Conservation (phyloP, 805 yeast species). For the Candida suzukii region DNA sequence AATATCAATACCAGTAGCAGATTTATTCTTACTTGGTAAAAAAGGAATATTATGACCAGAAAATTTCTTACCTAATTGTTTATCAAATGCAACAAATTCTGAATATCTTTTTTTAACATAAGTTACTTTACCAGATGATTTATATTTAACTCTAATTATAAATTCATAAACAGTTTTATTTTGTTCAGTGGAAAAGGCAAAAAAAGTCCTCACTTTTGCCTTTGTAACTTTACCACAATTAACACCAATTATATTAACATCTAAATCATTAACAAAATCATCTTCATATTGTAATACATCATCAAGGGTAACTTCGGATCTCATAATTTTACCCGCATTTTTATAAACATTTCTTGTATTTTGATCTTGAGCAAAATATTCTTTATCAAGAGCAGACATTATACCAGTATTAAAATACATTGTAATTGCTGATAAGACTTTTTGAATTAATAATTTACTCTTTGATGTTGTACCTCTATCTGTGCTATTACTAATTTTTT, state of each 20-base stretch:
- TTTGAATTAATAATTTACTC: constrained; percentile 52
- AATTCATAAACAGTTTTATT: constrained; percentile 32
- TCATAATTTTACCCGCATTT: constrained; percentile 22
- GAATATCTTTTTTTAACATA: constrained; percentile 58
- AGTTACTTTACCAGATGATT: constrained; percentile 26
- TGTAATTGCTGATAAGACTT: constrained; percentile 54
- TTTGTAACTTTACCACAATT: constrained; percentile 24
- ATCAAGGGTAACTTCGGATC: constrained; percentile 11
- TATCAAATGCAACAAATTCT: constrained; percentile 58
- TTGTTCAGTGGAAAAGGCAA: constrained; percentile 4
- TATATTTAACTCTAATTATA: constrained; percentile 37
- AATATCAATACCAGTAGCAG: not conserved
- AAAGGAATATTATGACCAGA: constrained; percentile 59
- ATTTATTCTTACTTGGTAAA: constrained; percentile 21
- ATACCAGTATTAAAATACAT: constrained; percentile 72
- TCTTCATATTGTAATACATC: constrained; percentile 21
- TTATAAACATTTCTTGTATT: constrained; percentile 31
- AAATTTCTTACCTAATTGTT: constrained; percentile 41
- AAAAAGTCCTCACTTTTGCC: constrained; percentile 6
- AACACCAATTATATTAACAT: constrained; percentile 66
- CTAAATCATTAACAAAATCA: constrained; percentile 47
- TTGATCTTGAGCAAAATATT: constrained; percentile 33
- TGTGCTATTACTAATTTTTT: constrained; percentile 63
- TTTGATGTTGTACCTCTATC: constrained; percentile 76
- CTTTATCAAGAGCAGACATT: constrained; percentile 49